Base-by-base conservation (phyloP, 257 asterid species). In the Salvia splendens region DNA sequence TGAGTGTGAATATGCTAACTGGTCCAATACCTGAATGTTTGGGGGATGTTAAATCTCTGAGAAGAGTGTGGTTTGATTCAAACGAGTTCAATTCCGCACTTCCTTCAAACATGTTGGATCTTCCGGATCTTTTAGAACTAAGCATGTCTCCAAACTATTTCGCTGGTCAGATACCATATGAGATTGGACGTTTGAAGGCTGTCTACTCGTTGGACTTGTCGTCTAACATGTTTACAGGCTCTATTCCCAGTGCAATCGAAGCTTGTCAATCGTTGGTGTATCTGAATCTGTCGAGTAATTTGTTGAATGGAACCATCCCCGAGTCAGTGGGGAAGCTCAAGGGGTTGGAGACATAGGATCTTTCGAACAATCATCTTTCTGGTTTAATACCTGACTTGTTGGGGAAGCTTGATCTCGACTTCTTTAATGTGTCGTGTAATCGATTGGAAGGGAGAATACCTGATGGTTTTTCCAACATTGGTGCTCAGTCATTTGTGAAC, bases 11-110 rank as follows among this genome's bases (percentile, higher is more conserved):
- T 59, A 36, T 3, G 42, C 66, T 81, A 17, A 9, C 43, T 4
- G 83, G 82, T 42, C 8, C 71, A 1, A 63, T 81, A 41, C 83
- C 80, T 3, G 45, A 65, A 35, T 81, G 85, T 57, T 56, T 81
- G 3, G 79, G 80, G 2, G 47, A 58, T 1, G 8, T 81, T 14
- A 12, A 20, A 32, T 66, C 77, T 12, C 45, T 80, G 8, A 41
- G 70, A 69, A 2, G 24, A 3, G 5, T 80, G 4, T 17, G 24
- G 41, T 30, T 77, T 11, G 61, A 28, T 28, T 65, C 64, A 1
- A 80, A 77, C 64, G 40, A 49, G 16, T 35, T 80, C 4, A 52
- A 20, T 52, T 52, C 58, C 35, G 9, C 58, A 9, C 32, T 17
- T 5, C 58, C 58, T 52, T 9, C 20, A 0, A 3, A 8, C 12